A percentile compares a stretch with the other conserved stretches of the same genome.
phyloP scores from a whole-genome alignment of 2,329 filamentous ascomycete species.

The Botrytis aclada region DNA sequence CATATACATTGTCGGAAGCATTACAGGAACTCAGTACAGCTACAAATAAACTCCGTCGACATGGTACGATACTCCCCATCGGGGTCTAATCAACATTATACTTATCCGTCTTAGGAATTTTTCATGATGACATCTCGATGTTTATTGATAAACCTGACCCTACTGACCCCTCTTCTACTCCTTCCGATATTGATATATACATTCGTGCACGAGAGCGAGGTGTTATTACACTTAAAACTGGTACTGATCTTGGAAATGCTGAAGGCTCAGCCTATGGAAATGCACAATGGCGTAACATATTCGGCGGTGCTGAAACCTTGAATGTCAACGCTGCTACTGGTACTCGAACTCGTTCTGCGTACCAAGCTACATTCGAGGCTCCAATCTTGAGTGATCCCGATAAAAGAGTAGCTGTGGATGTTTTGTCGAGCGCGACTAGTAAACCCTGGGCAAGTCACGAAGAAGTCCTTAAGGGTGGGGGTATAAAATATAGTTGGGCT shows the following conservation, averaged over 20 bases:
- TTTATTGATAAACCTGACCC: slow-evolving; percentile 75
- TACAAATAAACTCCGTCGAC: slow-evolving; percentile 71
- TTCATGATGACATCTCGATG: slow-evolving; percentile 76
- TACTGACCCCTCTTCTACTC: slow-evolving; percentile 64
- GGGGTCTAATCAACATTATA: not conserved
- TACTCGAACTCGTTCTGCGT: slow-evolving; percentile 86
- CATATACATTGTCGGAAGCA: slow-evolving; percentile 78
- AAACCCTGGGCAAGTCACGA: slow-evolving; percentile 95
- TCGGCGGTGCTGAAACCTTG: slow-evolving; percentile 89
- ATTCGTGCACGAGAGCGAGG: slow-evolving; percentile 76
- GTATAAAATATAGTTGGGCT: slow-evolving; percentile 73
- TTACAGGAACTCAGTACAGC: slow-evolving; percentile 67
- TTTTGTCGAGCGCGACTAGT: slow-evolving; percentile 75
- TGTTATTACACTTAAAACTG: slow-evolving; percentile 84
- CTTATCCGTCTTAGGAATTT: slow-evolving; percentile 62
- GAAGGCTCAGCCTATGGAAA: slow-evolving; percentile 94
- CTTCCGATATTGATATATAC: slow-evolving; percentile 78
- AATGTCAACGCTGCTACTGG: slow-evolving; percentile 84
- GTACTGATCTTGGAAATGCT: slow-evolving; percentile 88
- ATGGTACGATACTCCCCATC: slow-evolving; percentile 57
- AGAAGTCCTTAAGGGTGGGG: slow-evolving; percentile 77
- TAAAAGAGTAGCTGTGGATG: slow-evolving; percentile 73
- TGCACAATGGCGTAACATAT: slow-evolving; percentile 82
- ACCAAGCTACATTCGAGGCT: slow-evolving; percentile 79
- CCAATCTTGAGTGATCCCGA: slow-evolving; percentile 84